Evolutionary conservation across 768 basidiomycete genomes (phyloP).

Genomic region (Macrolepiota albuminosa): DNA sequence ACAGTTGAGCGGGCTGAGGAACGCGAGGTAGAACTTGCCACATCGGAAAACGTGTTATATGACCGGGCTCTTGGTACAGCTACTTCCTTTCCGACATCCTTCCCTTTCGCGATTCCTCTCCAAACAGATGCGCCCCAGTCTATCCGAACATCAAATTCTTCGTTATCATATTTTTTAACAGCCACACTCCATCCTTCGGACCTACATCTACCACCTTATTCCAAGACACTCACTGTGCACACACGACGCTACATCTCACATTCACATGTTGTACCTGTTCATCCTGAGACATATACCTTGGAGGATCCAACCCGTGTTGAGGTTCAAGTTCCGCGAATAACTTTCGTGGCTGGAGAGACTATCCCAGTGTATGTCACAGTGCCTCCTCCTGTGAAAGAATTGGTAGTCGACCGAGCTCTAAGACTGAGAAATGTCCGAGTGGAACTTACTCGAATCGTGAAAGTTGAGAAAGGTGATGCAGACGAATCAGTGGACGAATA

Average conservation of each 20-base stretch:
- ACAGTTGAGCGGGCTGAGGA: slow-evolving; percentile 61
- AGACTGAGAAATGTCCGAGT: slow-evolving; percentile 76
- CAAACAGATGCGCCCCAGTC: slow-evolving; percentile 80
- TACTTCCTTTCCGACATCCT: slow-evolving; percentile 48
- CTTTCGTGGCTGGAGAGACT: slow-evolving; percentile 65
- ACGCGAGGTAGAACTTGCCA: slow-evolving; percentile 62
- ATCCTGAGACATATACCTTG: slow-evolving; percentile 54
- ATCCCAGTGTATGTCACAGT: slow-evolving; percentile 80
- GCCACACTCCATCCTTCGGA: slow-evolving; percentile 59
- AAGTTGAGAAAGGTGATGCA: slow-evolving; percentile 42
- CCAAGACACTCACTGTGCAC: slow-evolving; percentile 61
- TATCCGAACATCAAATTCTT: slow-evolving; percentile 70
- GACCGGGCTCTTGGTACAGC: slow-evolving; percentile 32
- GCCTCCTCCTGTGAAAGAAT: slow-evolving; percentile 64
- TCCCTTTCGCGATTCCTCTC: slow-evolving; percentile 81
- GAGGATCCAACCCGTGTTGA: slow-evolving; percentile 64
- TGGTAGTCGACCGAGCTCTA: slow-evolving; percentile 66
- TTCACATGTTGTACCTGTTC: slow-evolving; percentile 45
- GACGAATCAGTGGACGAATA: slow-evolving; percentile 31
- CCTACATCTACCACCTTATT: slow-evolving; percentile 30
- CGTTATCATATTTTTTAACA: slow-evolving; percentile 63
- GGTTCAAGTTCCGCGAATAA: slow-evolving; percentile 67
- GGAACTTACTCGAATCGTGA: slow-evolving; percentile 69
- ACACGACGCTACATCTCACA: slow-evolving; percentile 73
- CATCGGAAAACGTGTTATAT: slow-evolving; percentile 52